Base-by-base conservation (phyloP, 129 eudicot genomes). In the Tagetes erecta region DNA sequence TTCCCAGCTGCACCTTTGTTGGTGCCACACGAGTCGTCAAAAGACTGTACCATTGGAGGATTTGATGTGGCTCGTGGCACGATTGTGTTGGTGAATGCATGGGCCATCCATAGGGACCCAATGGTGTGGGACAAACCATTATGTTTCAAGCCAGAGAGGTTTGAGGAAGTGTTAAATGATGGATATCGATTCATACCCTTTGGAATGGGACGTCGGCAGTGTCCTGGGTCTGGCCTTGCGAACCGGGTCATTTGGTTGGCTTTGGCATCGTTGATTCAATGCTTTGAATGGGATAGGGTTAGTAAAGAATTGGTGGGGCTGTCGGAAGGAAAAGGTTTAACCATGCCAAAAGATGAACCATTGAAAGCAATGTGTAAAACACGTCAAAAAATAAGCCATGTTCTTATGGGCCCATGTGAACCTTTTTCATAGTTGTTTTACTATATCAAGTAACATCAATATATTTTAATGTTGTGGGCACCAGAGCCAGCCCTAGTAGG, bases 251-350 rank as follows among this genome's bases (percentile, higher is more conserved):
- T 74, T 64, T 1, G 3, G 8, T 74, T 60, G 71, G 34, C 67
- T n/a, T 20, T 80, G 72, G 80, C 84, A 1, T 68, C 76, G 44
- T 39, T 80, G 80, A 80, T 80, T 11, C 80, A 80, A n/a, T 80
- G 84, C 45, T 80, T 80, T 42, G 80, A 80, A 39, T 80, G 84
- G 84, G 45, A 75, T 52, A 84, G 83, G 64, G 78, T 65, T 11
- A 66, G 75, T 52, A 53, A 74, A 41, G 83, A 72, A 38, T 46
- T 76, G 12, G 72, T 82, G 78, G 78, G 91, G 52, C 73, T 83
- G 87, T 33, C 59, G 13, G 77, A 20, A 20, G 27, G 27, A 20
- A 20, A 20, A 20, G 27, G 27, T 20, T 20, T 20, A 20, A 20
- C 27, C 78, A 14, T 35, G 83, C 7, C 33, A 65, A n/a, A 30